A percentile compares a stretch with the other conserved stretches of the same genome.
Evolutionary conservation across 441 rosid genomes (phyloP).

Genomic region (Brassica hybrid): DNA sequence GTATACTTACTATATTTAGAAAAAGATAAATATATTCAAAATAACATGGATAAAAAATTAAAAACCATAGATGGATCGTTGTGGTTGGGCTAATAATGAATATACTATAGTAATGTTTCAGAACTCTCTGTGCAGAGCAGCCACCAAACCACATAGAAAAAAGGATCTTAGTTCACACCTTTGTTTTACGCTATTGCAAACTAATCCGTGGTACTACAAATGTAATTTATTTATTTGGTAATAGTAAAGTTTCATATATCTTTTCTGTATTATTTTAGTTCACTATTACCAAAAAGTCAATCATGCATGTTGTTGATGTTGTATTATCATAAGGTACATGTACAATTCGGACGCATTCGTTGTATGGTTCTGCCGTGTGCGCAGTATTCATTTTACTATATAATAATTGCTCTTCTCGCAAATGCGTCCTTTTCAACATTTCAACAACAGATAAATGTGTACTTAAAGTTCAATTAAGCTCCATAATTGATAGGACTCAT

Average conservation of each 20-base stretch:
- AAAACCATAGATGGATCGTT: background rate
- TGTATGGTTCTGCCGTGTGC: constrained; percentile 18
- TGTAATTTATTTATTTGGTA: background rate
- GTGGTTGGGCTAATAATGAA: constrained; percentile 20
- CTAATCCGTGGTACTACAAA: constrained; percentile 29
- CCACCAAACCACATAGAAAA: constrained; percentile 30
- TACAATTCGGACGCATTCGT: constrained; percentile 26
- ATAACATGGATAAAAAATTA: background rate
- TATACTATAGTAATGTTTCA: constrained; percentile 11
- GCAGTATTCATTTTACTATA: background rate
- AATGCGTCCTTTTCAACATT: background rate
- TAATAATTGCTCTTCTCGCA: constrained; percentile 19
- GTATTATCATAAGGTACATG: constrained; percentile 5
- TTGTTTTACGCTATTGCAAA: constrained; percentile 27
- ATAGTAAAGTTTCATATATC: background rate
- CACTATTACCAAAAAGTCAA: constrained; percentile 24
- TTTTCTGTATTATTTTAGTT: background rate
- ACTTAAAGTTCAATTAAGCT: background rate
- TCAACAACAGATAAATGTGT: background rate
- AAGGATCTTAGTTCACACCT: constrained; percentile 33
- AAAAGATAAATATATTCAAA: constrained; percentile 1
- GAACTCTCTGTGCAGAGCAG: constrained; percentile 32
- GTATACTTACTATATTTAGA: background rate
- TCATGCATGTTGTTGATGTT: constrained; percentile 19
- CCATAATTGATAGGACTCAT: background rate